These are phyloP conservation scores for Aspergillus taichungensis DNA, from an alignment of 495 filamentous ascomycete species.

Conservation along the genomic window DNA sequence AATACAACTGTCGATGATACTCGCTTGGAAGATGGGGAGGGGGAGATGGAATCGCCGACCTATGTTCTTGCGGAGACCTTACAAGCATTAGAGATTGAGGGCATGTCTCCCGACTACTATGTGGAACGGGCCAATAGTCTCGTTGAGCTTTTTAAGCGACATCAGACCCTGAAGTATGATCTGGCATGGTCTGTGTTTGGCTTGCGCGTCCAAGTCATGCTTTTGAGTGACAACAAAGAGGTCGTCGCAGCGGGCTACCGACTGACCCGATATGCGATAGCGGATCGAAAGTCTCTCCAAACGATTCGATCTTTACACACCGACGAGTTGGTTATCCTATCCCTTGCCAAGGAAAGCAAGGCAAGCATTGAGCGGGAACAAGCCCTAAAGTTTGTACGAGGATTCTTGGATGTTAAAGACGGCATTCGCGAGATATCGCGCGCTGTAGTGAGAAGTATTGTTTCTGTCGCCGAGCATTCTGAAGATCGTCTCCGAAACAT, in stretches of 20 bases:
- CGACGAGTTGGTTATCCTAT: constrained; percentile 84
- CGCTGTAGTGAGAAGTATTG: constrained; percentile 76
- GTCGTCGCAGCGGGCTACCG: constrained; percentile 92
- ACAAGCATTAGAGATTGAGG: constrained; percentile 76
- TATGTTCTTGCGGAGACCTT: constrained; percentile 82
- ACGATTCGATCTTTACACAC: constrained; percentile 82
- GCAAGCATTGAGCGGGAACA: constrained; percentile 94
- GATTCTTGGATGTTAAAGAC: constrained; percentile 92
- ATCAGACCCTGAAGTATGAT: constrained; percentile 92
- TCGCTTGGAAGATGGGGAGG: constrained; percentile 40
- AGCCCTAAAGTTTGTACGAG: constrained; percentile 90
- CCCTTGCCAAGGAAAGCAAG: constrained; percentile 89
- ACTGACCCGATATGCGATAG: constrained; percentile 87
- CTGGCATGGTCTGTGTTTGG: constrained; percentile 93
- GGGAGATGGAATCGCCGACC: constrained; percentile 76
- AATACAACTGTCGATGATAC: constrained; percentile 39
- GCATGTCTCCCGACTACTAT: constrained; percentile 88
- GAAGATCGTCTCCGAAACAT: constrained; percentile 86
- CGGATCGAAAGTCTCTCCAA: constrained; percentile 79
- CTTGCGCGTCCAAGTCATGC: constrained; percentile 83
- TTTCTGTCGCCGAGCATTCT: constrained; percentile 78
- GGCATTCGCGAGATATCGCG: constrained; percentile 83
- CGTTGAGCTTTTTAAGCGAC: constrained; percentile 83
- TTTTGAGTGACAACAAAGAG: constrained; percentile 89
- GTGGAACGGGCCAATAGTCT: constrained; percentile 83